Evolutionary conservation across 208 protist genomes (phyloP).

Genomic region (Chromosphaera perkinsii): DNA sequence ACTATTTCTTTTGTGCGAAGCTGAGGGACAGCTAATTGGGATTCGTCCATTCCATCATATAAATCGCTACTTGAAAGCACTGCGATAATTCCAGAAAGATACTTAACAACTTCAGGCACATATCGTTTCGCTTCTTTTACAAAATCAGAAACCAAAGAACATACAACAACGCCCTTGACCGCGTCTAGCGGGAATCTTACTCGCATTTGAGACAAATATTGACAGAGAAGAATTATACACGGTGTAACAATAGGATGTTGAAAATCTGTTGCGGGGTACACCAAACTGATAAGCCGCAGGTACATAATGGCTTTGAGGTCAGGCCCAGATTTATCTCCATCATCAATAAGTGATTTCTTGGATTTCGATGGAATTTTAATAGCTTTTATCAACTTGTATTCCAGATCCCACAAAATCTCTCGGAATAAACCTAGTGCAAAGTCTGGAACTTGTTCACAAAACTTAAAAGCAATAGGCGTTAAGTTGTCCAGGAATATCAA

Average conservation of each 20-base stretch:
- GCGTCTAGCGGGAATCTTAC: background rate
- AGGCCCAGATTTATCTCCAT: too few relatives aligned
- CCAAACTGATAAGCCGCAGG: background rate
- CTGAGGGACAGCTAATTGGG: too few relatives aligned
- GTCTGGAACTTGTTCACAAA: too few relatives aligned
- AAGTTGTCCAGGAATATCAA: too few relatives aligned
- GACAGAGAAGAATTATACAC: background rate
- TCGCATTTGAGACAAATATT: background rate
- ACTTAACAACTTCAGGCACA: background rate
- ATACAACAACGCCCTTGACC: background rate
- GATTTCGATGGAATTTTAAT: too few relatives aligned
- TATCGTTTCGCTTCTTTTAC: background rate
- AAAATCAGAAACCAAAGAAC: background rate
- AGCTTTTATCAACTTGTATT: too few relatives aligned
- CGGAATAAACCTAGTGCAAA: too few relatives aligned
- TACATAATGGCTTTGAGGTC: conserved; percentile 4
- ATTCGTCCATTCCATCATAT: too few relatives aligned
- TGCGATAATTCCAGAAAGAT: background rate
- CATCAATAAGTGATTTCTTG: too few relatives aligned
- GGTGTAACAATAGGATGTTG: conserved; percentile 9
- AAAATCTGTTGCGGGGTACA: conserved; percentile 20
- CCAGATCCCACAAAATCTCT: too few relatives aligned
- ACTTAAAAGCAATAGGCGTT: too few relatives aligned
- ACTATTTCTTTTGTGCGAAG: background rate
- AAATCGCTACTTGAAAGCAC: background rate